A percentile compares a stretch with the other conserved stretches of the same genome.
These are phyloP conservation scores for Thermomyces lanuginosus DNA, from an alignment of 2,329 filamentous ascomycete genomes.

Conservation along the genomic window DNA sequence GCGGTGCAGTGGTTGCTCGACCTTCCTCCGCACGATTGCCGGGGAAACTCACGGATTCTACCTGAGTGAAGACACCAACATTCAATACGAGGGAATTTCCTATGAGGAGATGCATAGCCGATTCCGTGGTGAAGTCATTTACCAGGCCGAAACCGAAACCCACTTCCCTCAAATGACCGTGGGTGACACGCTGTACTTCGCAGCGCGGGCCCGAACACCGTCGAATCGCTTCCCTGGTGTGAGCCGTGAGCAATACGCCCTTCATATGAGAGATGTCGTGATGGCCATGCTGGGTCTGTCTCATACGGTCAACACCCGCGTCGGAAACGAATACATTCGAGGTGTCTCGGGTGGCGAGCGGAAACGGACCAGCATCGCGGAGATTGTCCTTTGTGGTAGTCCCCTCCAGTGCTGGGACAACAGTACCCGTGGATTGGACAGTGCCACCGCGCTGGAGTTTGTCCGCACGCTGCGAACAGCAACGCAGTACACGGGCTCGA, in stretches of 20 bases:
- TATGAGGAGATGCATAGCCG: conserved; percentile 26
- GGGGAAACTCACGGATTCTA: conserved; percentile 66
- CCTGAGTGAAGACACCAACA: conserved; percentile 49
- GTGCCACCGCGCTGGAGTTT: conserved; percentile 42
- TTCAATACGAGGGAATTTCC: conserved; percentile 53
- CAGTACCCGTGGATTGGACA: conserved; percentile 35
- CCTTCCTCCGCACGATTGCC: conserved; percentile 64
- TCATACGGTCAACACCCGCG: conserved; percentile 37
- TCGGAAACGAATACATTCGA: conserved; percentile 40
- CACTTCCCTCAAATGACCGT: conserved; percentile 67
- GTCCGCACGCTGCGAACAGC: conserved; percentile 35
- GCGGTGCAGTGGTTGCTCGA: conserved; percentile 45
- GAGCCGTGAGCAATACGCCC: conserved; percentile 28
- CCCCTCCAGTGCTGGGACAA: conserved; percentile 35
- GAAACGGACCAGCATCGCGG: conserved; percentile 46
- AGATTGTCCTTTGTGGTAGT: conserved; percentile 33
- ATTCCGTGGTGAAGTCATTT: conserved; percentile 6
- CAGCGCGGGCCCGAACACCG: conserved; percentile 46
- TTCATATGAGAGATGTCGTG: conserved; percentile 29
- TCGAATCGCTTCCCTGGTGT: conserved; percentile 24
- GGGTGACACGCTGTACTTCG: conserved; percentile 64
- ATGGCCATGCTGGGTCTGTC: conserved; percentile 30
- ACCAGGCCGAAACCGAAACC: conserved; percentile 37
- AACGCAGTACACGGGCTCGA: conserved; percentile 34
- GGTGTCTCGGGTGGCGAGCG: conserved; percentile 46